Base-by-base conservation (phyloP, 1,284 basidiomycete genomes). In the Cerioporus squamosus region DNA sequence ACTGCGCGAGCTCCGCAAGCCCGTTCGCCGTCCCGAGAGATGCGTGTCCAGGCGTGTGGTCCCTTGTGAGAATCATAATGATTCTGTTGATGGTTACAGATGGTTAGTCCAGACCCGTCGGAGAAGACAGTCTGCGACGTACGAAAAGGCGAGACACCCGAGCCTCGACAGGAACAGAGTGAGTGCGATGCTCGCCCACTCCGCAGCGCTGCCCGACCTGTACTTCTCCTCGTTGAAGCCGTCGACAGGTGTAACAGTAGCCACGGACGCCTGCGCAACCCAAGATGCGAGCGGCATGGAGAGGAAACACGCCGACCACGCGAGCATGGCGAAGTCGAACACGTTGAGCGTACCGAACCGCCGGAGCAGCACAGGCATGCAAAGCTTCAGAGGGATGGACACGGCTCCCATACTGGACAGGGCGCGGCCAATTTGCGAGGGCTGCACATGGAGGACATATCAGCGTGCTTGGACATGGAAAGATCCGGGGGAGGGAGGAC, bases 11-110 rank as follows among this genome's bases (percentile, higher is more conserved):
- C 65, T 88, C 85, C 1, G 86, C 79, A n/a, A 88, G 70, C 5
- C 86, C 87, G 62, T 88, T 88, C 2, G 81, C 81, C 48, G 81
- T 78, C 1, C 86, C 87, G 17, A 90, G 74, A n/a, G 80, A 78
- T 15, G 76, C 74, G 5, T 81, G 73, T 9, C 73, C 79, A 0
- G 85, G 86, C 0, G 80, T 74, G 50, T 81, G 75, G 45, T 84
- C 79, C 62, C 84, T 85, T 23, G 81, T 77, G 17, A 90, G 72
- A 31, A 90, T 77, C 80, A 89, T 83, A 68, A 81, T 85, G 39
- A 84, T 67, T 12, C 86, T 88, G 56, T 15, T 7, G 24, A 33
- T 20, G 26, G 3, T 26, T 8, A 44, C 33, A 26, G 4, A 4
- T 1, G 26, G n/a, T 4, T 17, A 18, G 7, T 20, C 15, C 29